phyloP scores from a whole-genome alignment of 2,329 filamentous ascomycete species.

The Fusarium illudens region DNA sequence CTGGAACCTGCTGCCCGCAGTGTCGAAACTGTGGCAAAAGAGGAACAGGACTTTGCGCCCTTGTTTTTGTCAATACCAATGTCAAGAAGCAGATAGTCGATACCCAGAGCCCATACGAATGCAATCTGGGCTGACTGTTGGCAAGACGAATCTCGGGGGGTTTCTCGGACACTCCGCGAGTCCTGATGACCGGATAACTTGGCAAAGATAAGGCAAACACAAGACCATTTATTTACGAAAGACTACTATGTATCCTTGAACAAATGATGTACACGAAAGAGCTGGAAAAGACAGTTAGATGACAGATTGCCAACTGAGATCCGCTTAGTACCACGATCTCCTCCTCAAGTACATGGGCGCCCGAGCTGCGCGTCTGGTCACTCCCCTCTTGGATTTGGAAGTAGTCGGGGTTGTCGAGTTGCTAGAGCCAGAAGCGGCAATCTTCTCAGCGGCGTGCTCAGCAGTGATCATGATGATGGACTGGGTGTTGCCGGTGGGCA shows the following conservation, averaged over 20 bases:
- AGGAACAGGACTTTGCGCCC: not conserved
- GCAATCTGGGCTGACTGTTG: no score
- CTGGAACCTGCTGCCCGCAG: not conserved
- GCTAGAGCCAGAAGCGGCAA: conserved; percentile 19
- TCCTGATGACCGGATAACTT: no score
- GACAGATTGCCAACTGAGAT: not conserved
- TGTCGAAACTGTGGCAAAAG: not conserved
- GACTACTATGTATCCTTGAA: conserved; percentile 14
- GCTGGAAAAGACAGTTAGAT: not conserved
- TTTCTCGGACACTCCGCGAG: not conserved
- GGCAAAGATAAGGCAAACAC: no score
- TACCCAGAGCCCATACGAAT: not conserved
- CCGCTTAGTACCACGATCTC: conserved; percentile 11
- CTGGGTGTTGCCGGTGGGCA: conserved; percentile 42
- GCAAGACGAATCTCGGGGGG: not conserved
- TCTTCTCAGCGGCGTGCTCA: conserved; percentile 41
- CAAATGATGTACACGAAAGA: conserved; percentile 3
- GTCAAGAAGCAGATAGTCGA: not conserved
- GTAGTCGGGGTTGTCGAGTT: conserved; percentile 27
- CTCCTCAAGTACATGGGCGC: conserved; percentile 20
- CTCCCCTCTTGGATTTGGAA: conserved; percentile 16
- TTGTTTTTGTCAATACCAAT: not conserved
- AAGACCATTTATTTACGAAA: conserved; percentile 14
- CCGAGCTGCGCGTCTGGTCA: conserved; percentile 6
- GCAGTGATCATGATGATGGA: conserved; percentile 42